Conservation (phyloP, 2,329 filamentous ascomycete species). For the Malbranchea zuffiana region DNA sequence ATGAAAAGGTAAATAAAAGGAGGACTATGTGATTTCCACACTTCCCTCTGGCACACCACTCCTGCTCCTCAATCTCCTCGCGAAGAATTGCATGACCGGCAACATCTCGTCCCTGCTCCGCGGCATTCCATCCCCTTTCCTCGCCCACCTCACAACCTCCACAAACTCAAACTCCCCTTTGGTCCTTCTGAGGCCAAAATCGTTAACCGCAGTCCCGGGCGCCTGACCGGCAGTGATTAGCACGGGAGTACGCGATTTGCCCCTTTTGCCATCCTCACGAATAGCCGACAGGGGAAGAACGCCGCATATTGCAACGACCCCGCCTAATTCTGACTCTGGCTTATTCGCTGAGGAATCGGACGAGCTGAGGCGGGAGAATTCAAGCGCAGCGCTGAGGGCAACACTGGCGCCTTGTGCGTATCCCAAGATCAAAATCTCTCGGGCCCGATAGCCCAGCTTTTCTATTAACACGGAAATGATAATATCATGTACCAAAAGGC, state of each 20-base stretch:
- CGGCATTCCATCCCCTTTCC: conserved; percentile 75
- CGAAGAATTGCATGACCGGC: conserved; percentile 72
- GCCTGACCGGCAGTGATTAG: conserved; percentile 33
- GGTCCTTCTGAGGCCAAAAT: conserved; percentile 52
- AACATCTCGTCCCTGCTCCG: conserved; percentile 70
- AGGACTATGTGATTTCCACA: conserved; percentile 31
- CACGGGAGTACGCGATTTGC: conserved; percentile 33
- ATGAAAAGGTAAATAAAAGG: too few relatives aligned
- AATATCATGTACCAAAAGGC: conserved; percentile 41
- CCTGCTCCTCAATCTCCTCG: conserved; percentile 32
- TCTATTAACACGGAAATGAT: conserved; percentile 43
- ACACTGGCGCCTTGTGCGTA: conserved; percentile 58
- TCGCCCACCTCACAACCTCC: conserved; percentile 57
- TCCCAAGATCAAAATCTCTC: conserved; percentile 54
- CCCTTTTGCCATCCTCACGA: conserved; percentile 15
- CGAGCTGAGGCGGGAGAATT: conserved; percentile 25
- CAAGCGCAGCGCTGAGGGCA: conserved; percentile 46
- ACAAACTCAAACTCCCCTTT: conserved; percentile 57
- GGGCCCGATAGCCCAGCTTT: conserved; percentile 48
- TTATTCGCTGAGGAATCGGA: too few relatives aligned
- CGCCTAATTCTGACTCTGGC: conserved; percentile 22
- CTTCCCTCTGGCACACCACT: conserved; percentile 37
- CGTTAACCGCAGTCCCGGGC: conserved; percentile 43
- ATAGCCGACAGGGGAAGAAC: conserved; percentile 28
- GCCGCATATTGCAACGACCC: conserved; percentile 36